phyloP scores from a whole-genome alignment of 176 grass and related monocot species.

The Chloris gayana region DNA sequence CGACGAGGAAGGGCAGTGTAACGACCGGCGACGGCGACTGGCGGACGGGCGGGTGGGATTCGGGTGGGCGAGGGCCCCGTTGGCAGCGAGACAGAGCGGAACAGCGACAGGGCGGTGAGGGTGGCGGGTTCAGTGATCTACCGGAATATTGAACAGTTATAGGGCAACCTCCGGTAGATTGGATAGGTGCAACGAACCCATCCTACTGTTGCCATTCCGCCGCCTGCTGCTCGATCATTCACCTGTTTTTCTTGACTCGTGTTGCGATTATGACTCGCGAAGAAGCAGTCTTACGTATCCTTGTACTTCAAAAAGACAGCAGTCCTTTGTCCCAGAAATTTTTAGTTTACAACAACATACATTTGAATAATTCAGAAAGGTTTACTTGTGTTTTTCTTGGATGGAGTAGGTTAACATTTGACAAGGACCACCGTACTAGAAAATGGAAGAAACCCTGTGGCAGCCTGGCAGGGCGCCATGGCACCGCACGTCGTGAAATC shows the following conservation, averaged over 20 bases:
- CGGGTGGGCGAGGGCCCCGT: slow-evolving; percentile 28
- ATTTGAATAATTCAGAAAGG: neutral
- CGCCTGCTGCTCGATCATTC: neutral
- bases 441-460: too few relatives aligned
- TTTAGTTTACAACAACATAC: neutral
- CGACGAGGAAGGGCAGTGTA: slow-evolving; percentile 26
- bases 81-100: slow-evolving; percentile 15
- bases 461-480: too few relatives aligned
- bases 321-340: neutral
- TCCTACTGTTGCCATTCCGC: neutral
- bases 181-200: slow-evolving; percentile 56
- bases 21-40: slow-evolving; percentile 42
- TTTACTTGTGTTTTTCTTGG: neutral
- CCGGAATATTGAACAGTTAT: slow-evolving; percentile 1
- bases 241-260: neutral
- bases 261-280: neutral
- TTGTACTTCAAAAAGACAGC: neutral
- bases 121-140: slow-evolving; percentile 54
- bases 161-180: slow-evolving; percentile 28
- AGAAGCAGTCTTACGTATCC: neutral
- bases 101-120: neutral
- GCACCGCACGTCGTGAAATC: too few relatives aligned
- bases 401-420: neutral
- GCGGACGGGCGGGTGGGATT: slow-evolving; percentile 32
- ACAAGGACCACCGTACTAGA: too few relatives aligned